phyloP scores from a whole-genome alignment of 1,139 yeast genomes.

The Yamadazyma buinensis region DNA sequence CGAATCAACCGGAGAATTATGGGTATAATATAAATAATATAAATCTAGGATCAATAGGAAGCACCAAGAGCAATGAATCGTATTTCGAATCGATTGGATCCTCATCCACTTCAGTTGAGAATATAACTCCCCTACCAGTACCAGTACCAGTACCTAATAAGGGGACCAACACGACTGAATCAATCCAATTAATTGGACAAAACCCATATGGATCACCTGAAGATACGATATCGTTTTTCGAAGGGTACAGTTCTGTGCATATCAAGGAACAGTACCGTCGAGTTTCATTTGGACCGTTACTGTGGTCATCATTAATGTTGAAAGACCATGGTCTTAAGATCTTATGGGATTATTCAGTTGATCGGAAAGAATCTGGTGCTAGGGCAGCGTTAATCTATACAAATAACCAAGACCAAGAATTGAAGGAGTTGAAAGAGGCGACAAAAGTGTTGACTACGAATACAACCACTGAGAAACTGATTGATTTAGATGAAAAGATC shows the following conservation, averaged over 20 bases:
- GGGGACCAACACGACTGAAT: not conserved
- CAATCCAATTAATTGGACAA: conserved; percentile 8
- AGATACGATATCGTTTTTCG: conserved; percentile 39
- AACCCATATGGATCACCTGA: conserved; percentile 23
- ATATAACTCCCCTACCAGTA: not conserved
- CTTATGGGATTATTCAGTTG: conserved; percentile 29
- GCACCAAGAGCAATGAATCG: not conserved
- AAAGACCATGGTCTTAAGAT: conserved; percentile 43
- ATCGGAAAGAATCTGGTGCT: conserved; percentile 22
- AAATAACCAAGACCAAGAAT: conserved; percentile 15
- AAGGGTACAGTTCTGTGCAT: conserved; percentile 39
- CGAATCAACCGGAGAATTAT: too few relatives aligned
- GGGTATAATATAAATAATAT: too few relatives aligned
- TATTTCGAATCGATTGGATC: not conserved
- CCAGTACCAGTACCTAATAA: conserved; percentile 1
- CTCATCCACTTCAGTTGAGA: too few relatives aligned
- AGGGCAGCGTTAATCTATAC: conserved; percentile 17
- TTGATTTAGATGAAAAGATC: conserved; percentile 19
- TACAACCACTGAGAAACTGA: conserved; percentile 11
- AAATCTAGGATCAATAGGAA: too few relatives aligned
- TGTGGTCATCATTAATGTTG: conserved; percentile 46
- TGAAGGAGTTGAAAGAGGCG: conserved; percentile 24
- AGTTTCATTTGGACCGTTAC: conserved; percentile 46
- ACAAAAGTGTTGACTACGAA: conserved; percentile 17
- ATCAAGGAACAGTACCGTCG: conserved; percentile 27